A percentile compares a stretch with the other conserved stretches of the same genome.
Conservation (phyloP, 2,329 filamentous ascomycete genomes). For the Fusarium veterinarium region DNA sequence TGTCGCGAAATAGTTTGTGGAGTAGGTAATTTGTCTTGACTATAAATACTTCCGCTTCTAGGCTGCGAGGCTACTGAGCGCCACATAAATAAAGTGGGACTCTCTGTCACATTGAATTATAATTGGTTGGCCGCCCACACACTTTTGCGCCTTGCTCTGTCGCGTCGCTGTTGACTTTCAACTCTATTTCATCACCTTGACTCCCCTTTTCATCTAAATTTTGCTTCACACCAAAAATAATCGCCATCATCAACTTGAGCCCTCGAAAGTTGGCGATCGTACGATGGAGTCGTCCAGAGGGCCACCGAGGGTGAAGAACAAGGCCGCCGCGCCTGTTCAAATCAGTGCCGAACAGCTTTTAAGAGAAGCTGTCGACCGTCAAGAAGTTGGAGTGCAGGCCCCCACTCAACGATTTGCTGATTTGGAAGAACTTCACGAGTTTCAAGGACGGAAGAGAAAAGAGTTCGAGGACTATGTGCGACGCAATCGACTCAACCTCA, state of each 20-base stretch:
- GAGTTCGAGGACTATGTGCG: constrained; percentile 99
- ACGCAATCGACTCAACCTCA: constrained; percentile 93
- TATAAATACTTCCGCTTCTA: constrained; percentile 40
- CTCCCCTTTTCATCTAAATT: not conserved
- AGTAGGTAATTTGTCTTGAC: constrained; percentile 14
- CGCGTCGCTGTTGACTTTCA: constrained; percentile 31
- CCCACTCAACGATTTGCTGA: constrained; percentile 96
- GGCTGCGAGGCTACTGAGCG: constrained; percentile 46
- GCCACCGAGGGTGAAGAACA: constrained; percentile 98
- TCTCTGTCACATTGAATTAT: not conserved
- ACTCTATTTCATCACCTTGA: constrained; percentile 25
- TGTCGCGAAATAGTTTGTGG: constrained; percentile 28
- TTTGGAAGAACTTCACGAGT: constrained; percentile 97
- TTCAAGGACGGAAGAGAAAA: constrained; percentile 93
- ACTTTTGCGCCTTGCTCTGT: constrained; percentile 45
- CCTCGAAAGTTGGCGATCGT: constrained; percentile 23
- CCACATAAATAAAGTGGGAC: constrained; percentile 26
- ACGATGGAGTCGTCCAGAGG: constrained; percentile 91
- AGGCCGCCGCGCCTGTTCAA: constrained; percentile 89
- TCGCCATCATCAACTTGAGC: not conserved
- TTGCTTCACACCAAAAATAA: not conserved
- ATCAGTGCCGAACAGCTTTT: constrained; percentile 98
- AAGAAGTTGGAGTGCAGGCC: constrained; percentile 87
- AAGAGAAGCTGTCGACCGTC: constrained; percentile 95
- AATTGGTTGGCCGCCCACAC: constrained; percentile 29